Evolutionary conservation across 2,329 filamentous ascomycete species (phyloP).

Genomic region (Aspergillus chevalieri): DNA sequence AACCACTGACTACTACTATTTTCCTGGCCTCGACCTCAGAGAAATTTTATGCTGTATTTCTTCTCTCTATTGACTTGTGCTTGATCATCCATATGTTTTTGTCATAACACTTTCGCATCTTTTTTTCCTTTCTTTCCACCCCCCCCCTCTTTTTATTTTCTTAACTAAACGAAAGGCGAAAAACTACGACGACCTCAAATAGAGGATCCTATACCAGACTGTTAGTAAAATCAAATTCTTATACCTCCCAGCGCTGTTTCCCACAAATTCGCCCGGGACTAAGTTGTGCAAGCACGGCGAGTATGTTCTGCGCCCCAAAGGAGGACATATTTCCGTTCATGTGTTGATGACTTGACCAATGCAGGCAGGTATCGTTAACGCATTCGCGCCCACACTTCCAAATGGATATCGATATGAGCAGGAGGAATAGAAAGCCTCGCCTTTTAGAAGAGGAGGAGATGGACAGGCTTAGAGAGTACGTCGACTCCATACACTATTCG

Average conservation of each 20-base stretch:
- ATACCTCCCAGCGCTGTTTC: neutral
- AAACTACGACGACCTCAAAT: too few species aligned
- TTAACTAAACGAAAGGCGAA: too few species aligned
- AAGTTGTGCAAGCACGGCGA: neutral
- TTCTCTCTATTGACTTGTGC: too few species aligned
- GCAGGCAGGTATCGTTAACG: neutral
- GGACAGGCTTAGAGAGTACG: conserved; percentile 78
- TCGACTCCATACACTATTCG: conserved; percentile 93
- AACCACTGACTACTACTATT: too few species aligned
- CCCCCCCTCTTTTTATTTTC: too few species aligned
- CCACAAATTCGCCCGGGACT: neutral
- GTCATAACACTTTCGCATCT: too few species aligned
- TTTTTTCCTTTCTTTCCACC: too few species aligned
- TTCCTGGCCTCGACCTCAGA: too few species aligned
- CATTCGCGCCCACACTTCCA: conserved; percentile 10
- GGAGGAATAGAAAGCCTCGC: conserved; percentile 81
- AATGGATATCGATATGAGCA: conserved; percentile 64
- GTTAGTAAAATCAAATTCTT: neutral
- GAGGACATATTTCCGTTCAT: neutral
- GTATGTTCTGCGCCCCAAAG: neutral
- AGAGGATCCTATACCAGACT: too few species aligned
- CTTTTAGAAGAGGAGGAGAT: conserved; percentile 75
- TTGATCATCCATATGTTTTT: too few species aligned
- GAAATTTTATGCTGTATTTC: too few species aligned
- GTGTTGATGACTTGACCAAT: neutral